Percentiles rank a stretch among this genome's conserved stretches.
These are phyloP conservation scores for Leucocoprinus leucothites DNA, from an alignment of 768 basidiomycete species.

Conservation along the genomic window DNA sequence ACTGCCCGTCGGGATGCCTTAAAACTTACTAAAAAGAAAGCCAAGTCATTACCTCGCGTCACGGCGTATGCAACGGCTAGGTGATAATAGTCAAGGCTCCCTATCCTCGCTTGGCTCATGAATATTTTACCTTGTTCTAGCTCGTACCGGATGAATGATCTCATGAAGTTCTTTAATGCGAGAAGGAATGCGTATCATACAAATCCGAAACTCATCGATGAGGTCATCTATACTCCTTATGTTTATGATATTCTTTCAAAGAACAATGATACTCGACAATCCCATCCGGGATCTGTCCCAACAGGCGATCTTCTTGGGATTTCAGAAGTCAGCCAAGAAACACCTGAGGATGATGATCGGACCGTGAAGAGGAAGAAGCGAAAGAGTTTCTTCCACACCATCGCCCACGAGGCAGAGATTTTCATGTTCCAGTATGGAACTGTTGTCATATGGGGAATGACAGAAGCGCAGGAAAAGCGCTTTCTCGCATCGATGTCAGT, in stretches of 20 bases:
- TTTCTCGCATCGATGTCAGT: constrained; percentile 89
- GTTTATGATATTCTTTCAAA: constrained; percentile 57
- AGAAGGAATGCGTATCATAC: constrained; percentile 81
- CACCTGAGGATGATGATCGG: constrained; percentile 27
- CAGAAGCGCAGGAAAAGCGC: constrained; percentile 85
- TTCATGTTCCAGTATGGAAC: constrained; percentile 94
- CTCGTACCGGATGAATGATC: constrained; percentile 84
- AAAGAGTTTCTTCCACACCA: constrained; percentile 60
- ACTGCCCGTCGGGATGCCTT: constrained; percentile 91
- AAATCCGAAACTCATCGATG: constrained; percentile 84
- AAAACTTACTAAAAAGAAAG: constrained; percentile 90
- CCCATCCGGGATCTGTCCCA: constrained; percentile 20
- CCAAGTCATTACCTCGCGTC: constrained; percentile 87
- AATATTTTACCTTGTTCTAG: constrained; percentile 34
- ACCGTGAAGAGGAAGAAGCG: constrained; percentile 45
- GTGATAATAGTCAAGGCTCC: constrained; percentile 34
- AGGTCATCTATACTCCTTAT: constrained; percentile 93
- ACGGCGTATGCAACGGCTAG: constrained; percentile 94
- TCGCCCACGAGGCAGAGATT: constrained; percentile 76
- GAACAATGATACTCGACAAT: constrained; percentile 25
- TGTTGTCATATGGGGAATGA: constrained; percentile 98
- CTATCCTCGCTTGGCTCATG: neutral
- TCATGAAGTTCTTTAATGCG: constrained; percentile 88
- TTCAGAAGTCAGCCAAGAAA: constrained; percentile 54
- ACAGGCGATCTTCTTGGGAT: constrained; percentile 79